Percentiles rank a stretch among this genome's conserved stretches.
These are phyloP conservation scores for Balamuthia mandrillaris DNA, from an alignment of 208 protist genomes.

Conservation along the genomic window DNA sequence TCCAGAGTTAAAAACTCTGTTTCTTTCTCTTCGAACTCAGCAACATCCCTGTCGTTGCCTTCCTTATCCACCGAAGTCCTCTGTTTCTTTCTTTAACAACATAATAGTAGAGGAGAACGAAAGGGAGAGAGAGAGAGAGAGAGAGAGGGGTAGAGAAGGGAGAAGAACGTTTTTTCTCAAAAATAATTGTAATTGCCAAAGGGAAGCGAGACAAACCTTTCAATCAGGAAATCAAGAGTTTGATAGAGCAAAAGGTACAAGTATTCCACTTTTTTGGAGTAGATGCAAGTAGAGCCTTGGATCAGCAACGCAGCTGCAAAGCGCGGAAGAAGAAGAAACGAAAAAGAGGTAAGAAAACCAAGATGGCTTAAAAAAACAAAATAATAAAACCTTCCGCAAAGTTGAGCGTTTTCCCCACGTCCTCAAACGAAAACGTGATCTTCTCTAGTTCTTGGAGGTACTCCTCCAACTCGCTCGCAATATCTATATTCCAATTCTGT, in stretches of 20 bases:
- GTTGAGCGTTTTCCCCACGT: constrained; percentile 50
- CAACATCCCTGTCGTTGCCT: constrained; percentile 34
- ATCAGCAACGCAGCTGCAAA: constrained; percentile 68
- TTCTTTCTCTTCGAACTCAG: constrained; percentile 46
- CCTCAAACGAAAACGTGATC: constrained; percentile 63
- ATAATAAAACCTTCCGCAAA: constrained; percentile 68
- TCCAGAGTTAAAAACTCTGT: constrained; percentile 62
- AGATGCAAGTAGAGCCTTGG: constrained; percentile 67
- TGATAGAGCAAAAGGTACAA: constrained; percentile 66
- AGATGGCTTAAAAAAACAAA: not conserved
- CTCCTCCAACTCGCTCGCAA: constrained; percentile 70
- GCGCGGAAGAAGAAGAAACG: not conserved
- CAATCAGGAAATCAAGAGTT: constrained; percentile 60
- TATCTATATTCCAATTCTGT: constrained; percentile 77
- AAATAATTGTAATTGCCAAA: constrained; percentile 37
- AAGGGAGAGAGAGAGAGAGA: not conserved
- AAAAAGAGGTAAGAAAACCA: not conserved
- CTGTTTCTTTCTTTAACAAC: not conserved
- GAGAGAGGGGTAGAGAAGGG: not conserved
- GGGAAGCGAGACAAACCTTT: no score
- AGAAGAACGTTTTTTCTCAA: constrained; percentile 28
- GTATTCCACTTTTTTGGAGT: constrained; percentile 76
- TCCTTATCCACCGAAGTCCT: not conserved
- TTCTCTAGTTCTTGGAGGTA: constrained; percentile 66
- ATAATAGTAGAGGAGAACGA: not conserved